Percentiles rank a stretch among this genome's conserved stretches.
phyloP scores from a whole-genome alignment of 2,329 filamentous ascomycete genomes.

The Penicillium decumbens region DNA sequence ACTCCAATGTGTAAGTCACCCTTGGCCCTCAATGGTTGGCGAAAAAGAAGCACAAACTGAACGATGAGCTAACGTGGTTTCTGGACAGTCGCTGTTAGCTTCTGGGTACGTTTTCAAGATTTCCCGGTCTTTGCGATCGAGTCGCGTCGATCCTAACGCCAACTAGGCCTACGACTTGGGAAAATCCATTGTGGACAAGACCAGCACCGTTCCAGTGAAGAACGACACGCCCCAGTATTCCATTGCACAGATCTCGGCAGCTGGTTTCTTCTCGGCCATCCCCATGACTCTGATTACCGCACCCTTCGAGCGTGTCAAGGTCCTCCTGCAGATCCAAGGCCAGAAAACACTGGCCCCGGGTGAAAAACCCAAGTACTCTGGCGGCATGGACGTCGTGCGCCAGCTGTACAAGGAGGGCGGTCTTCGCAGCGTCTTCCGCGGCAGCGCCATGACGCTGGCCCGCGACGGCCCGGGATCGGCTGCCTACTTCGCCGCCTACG shows the following conservation, averaged over 20 bases:
- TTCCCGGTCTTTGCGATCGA: not conserved
- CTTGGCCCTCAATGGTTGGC: constrained; percentile 1
- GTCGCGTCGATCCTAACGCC: constrained; percentile 18
- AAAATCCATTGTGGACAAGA: constrained; percentile 73
- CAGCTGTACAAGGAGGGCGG: constrained; percentile 92
- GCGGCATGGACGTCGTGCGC: constrained; percentile 82
- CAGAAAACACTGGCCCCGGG: constrained; percentile 79
- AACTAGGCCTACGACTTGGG: constrained; percentile 92
- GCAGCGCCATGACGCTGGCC: constrained; percentile 82
- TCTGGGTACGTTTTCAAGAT: constrained; percentile 50
- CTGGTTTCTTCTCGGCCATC: constrained; percentile 95
- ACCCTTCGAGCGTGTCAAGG: constrained; percentile 97
- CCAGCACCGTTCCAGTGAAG: constrained; percentile 59
- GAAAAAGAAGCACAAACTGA: not conserved
- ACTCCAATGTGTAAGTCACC: constrained; percentile 90
- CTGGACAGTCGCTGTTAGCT: constrained; percentile 60
- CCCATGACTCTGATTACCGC: constrained; percentile 98
- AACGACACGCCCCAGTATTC: constrained; percentile 63
- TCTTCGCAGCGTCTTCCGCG: constrained; percentile 85
- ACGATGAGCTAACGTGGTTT: constrained; percentile 2
- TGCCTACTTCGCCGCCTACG: constrained; percentile 96
- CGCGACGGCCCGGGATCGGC: constrained; percentile 89
- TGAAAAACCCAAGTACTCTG: constrained; percentile 86
- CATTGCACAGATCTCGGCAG: constrained; percentile 81
- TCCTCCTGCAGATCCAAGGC: constrained; percentile 95